These are phyloP conservation scores for Nakazawaea wyomingensis DNA, from an alignment of 805 yeast species.

Conservation along the genomic window DNA sequence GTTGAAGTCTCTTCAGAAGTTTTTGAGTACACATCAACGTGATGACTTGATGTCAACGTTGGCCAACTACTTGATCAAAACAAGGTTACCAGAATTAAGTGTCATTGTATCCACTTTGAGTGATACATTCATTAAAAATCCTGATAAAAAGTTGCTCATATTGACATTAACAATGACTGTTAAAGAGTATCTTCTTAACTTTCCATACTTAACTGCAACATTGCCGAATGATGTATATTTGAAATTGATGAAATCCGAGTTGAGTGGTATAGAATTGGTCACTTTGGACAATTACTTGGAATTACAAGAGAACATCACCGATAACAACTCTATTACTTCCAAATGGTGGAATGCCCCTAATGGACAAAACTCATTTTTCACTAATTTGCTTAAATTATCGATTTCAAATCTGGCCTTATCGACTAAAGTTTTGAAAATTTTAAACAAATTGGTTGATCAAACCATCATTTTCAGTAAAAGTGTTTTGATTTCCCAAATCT, in stretches of 20 bases:
- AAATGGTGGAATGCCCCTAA: slow-evolving; percentile 72
- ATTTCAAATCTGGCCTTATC: slow-evolving; percentile 11
- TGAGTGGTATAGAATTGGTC: slow-evolving; percentile 50
- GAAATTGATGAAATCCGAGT: slow-evolving; percentile 31
- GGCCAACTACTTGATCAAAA: slow-evolving; percentile 18
- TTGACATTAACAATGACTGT: slow-evolving; percentile 43
- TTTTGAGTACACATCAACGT: slow-evolving; percentile 22
- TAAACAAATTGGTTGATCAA: slow-evolving; percentile 42
- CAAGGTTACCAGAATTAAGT: slow-evolving; percentile 47
- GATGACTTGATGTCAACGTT: slow-evolving; percentile 17
- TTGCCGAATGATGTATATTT: slow-evolving; percentile 25
- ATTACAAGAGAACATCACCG: slow-evolving; percentile 45
- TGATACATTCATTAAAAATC: slow-evolving; percentile 31
- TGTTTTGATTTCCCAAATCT: slow-evolving; percentile 47
- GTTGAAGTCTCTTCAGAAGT: slow-evolving; percentile 33
- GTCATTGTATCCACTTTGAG: slow-evolving; percentile 36
- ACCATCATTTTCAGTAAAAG: slow-evolving; percentile 51
- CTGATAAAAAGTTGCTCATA: slow-evolving; percentile 39
- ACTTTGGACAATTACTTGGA: slow-evolving; percentile 57
- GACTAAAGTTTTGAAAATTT: slow-evolving; percentile 32
- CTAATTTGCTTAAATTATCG: slow-evolving; percentile 54
- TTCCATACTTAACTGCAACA: slow-evolving; percentile 22
- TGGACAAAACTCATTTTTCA: slow-evolving; percentile 54
- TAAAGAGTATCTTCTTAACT: slow-evolving; percentile 32
- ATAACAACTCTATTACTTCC: slow-evolving; percentile 27